phyloP scores from a whole-genome alignment of 345 rosid species.

The Lagerstroemia speciosa region DNA sequence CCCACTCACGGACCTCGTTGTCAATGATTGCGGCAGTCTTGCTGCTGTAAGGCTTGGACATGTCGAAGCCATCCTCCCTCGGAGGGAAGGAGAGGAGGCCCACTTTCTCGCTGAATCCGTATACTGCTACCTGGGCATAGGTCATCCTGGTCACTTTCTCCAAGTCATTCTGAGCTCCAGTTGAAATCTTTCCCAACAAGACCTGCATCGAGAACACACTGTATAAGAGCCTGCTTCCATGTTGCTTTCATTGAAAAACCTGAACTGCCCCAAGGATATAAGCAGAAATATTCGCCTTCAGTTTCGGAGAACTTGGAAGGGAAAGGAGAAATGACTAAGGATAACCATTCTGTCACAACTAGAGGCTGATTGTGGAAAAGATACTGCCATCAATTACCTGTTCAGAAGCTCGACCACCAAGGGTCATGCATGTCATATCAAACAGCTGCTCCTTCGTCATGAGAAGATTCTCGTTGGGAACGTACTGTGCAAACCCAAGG shows the following conservation, averaged over 20 bases:
- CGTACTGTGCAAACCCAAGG: constrained; percentile 93
- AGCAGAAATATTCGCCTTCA: neutral
- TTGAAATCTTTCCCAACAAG: constrained; percentile 76
- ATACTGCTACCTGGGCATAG: constrained; percentile 90
- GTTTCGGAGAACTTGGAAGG: neutral
- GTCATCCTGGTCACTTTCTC: constrained; percentile 97
- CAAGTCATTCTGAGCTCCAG: constrained; percentile 92
- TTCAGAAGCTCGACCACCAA: constrained; percentile 97
- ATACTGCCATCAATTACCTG: constrained; percentile 37
- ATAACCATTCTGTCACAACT: too few species aligned
- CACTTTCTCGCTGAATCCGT: constrained; percentile 93
- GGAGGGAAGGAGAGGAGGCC: constrained; percentile 93
- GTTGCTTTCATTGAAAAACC: neutral
- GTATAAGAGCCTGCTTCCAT: neutral
- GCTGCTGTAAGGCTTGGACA: constrained; percentile 85
- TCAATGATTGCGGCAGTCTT: constrained; percentile 84
- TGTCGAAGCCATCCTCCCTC: constrained; percentile 59
- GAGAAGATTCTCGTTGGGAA: constrained; percentile 89
- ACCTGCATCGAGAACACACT: constrained; percentile 29
- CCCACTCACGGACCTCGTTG: constrained; percentile 84
- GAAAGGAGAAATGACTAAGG: too few species aligned
- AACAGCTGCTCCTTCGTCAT: constrained; percentile 96
- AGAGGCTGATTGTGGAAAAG: neutral
- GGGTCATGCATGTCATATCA: constrained; percentile 95
- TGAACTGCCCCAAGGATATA: neutral